These are phyloP conservation scores for Fusarium sp. DNA, from an alignment of 2,329 filamentous ascomycete genomes.

Conservation along the genomic window DNA sequence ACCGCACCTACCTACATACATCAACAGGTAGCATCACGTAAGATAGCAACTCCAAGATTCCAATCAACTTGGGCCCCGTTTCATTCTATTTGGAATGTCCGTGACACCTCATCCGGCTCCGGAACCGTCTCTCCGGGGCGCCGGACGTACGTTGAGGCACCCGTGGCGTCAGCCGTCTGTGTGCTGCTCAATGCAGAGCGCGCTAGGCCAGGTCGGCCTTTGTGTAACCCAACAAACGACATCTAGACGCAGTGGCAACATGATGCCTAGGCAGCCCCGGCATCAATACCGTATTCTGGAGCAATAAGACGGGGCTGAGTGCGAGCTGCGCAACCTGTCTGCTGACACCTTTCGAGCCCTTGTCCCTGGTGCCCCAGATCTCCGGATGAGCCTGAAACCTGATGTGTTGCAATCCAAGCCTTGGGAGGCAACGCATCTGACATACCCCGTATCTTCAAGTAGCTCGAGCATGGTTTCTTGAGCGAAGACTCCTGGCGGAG, in stretches of 20 bases:
- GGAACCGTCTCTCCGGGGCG: constrained; percentile 1
- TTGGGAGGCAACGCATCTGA: neutral
- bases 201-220: constrained; percentile 6
- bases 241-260: constrained; percentile 11
- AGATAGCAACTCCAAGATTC: neutral
- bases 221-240: constrained; percentile 11
- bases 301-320: neutral
- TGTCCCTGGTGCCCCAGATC: neutral
- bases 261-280: constrained; percentile 1
- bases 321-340: neutral
- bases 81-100: neutral
- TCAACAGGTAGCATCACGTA: neutral
- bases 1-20: neutral
- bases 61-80: neutral
- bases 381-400: neutral
- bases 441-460: constrained; percentile 3
- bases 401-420: neutral
- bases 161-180: constrained; percentile 12
- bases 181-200: constrained; percentile 10
- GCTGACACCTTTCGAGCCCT: neutral
- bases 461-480: neutral
- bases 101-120: neutral
- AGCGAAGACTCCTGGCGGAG: neutral
- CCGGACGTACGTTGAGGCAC: constrained; percentile 4
- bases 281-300: neutral